Percentiles rank a stretch among this genome's conserved stretches.
Conservation (phyloP, 805 yeast species). For the Peterozyma toletana region DNA sequence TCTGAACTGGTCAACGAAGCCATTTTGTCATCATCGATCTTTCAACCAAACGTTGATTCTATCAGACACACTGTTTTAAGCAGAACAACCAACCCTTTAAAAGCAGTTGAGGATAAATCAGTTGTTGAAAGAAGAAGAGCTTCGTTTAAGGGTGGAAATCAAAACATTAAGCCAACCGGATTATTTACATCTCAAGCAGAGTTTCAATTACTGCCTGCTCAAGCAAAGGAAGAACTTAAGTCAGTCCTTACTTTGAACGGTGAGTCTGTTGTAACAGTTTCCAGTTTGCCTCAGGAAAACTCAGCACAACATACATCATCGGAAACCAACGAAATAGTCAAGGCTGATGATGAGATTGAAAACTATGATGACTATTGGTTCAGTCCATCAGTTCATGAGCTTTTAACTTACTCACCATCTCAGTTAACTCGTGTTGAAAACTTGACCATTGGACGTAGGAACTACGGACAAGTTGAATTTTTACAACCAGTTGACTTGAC, state of each 20-base stretch:
- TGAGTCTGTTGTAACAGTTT: not conserved
- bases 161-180: not conserved
- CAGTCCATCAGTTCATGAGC: conserved; percentile 63
- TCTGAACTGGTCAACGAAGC: conserved; percentile 40
- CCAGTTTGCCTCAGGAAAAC: not conserved
- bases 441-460: conserved; percentile 72
- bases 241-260: not conserved
- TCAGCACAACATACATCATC: not conserved
- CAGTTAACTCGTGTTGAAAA: conserved; percentile 58
- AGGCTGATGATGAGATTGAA: conserved; percentile 1
- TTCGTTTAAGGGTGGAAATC: conserved; percentile 19
- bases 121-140: conserved; percentile 20
- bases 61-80: conserved; percentile 48
- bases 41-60: conserved; percentile 48
- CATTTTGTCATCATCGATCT: conserved; percentile 63
- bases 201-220: too few species aligned
- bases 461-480: conserved; percentile 74
- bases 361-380: conserved; percentile 80
- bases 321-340: not conserved
- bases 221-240: not conserved
- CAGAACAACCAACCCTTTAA: conserved; percentile 14
- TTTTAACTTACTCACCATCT: conserved; percentile 50
- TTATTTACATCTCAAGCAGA: too few species aligned
- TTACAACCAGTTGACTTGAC: conserved; percentile 79
- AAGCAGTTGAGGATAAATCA: conserved; percentile 5